Base-by-base conservation (phyloP, 805 yeast genomes). In the Yarrowia sp. region DNA sequence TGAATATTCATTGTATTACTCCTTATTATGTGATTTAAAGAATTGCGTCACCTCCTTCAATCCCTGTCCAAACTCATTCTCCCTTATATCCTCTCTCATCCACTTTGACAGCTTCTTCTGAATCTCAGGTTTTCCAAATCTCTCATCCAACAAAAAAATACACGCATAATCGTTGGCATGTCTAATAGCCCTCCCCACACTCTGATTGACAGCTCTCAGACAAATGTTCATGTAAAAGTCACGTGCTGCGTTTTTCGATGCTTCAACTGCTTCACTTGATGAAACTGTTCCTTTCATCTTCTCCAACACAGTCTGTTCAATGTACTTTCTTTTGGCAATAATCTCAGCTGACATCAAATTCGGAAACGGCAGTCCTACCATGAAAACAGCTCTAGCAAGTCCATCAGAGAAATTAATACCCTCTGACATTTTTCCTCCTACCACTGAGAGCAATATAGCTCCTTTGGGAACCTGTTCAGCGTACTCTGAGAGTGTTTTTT, bases 391-490 rank as follows among this genome's bases (percentile, higher is more conserved):
- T 66, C 98, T 79, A 0, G 97, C 97, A n/a, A 93, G 76, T 43
- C 87, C 85, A 71, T 92, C 93, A 10, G 92, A 84, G 73, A 93
- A 92, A 72, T 92, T 92, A 47, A 92, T 93, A 5, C 98, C 98
- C 74, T 92, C 98, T 0, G 96, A 90, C 76, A 92, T 80, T 71
- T 88, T 88, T 0, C 98, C 98, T 1, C 97, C 97, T 14, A 93
- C 96, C 0, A 93, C 96, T 0, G 97, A 86, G 33, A 93, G 78
- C 4, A 92, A 74, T 1, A 89, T 69, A 0, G 96, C 92, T 1
- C 95, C 66, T 61, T 69, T 62, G 2, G 68, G 13, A 10, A 87
- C 79, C 0, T 77, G 71, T 0, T 74, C 70, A 0, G 86, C 75
- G 70, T 88, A 92, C 3, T 80, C 83, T 1, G 73, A 67, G 14